phyloP scores from a whole-genome alignment of 2,329 filamentous ascomycete genomes.

The Elsinoe perseae region DNA sequence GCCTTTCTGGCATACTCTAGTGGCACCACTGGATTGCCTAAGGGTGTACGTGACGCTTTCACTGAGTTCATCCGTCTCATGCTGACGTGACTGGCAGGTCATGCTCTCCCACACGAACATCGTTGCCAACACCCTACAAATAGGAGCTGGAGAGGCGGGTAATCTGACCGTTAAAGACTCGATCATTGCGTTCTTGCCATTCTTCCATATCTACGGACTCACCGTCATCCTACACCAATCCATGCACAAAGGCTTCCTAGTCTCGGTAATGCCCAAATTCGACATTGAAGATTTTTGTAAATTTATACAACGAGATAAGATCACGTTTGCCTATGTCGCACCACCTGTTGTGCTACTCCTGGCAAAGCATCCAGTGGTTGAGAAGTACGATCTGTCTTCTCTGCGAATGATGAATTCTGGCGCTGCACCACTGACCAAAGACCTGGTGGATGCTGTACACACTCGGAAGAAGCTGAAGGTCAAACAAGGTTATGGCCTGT shows the following conservation, averaged over 20 bases:
- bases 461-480: constrained; percentile 66
- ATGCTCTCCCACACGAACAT: constrained; percentile 72
- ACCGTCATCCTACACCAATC: constrained; percentile 64
- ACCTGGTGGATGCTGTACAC: constrained; percentile 71
- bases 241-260: constrained; percentile 56
- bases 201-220: constrained; percentile 88
- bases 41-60: constrained; percentile 60
- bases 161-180: constrained; percentile 58
- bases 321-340: constrained; percentile 75
- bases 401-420: constrained; percentile 81
- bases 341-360: constrained; percentile 77
- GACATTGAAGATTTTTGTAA: constrained; percentile 71
- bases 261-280: constrained; percentile 70
- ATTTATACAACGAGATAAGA: constrained; percentile 63
- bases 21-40: constrained; percentile 84
- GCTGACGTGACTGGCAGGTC: background rate
- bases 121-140: constrained; percentile 52
- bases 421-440: constrained; percentile 73
- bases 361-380: constrained; percentile 68
- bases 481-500: constrained; percentile 89
- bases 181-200: constrained; percentile 72
- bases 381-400: constrained; percentile 70
- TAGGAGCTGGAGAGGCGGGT: constrained; percentile 30
- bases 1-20: constrained; percentile 83
- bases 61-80: background rate